Base-by-base conservation (phyloP, 805 yeast species). In the Monosporozyma unispora region DNA sequence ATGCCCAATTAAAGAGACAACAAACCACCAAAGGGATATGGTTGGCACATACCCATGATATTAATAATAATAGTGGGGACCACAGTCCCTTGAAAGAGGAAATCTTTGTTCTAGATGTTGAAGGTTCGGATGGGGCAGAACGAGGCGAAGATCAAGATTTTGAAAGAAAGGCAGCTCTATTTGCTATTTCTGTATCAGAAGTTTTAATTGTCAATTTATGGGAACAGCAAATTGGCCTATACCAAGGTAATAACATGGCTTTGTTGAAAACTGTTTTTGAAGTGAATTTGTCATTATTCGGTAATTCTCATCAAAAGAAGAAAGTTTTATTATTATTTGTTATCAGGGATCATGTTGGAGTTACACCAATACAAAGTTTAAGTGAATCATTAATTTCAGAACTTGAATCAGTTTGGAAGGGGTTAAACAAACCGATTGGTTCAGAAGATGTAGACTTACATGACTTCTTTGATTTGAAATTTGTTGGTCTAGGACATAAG, bases 101-200 rank as follows among this genome's bases (percentile, higher is more conserved):
- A n/a, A n/a, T 29, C 12, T 76, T 87, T 53, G 95, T 93, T 2
- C 77, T 93, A 77, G 99, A 93, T 63, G 98, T 93, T n/a, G 99
- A 93, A 69, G 99, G 99, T 45, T 90, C 97, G 0, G 99, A 93
- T 70, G 98, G 99, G 45, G 78, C 96, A 52, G 99, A 93, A 69
- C 78, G 97, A 49, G 98, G 98, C 23, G 99, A 93, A 60, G 98
- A 93, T 67, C 97, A 93, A 68, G 99, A 93, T 68, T 93, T 93
- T 66, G 99, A 93, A 68, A 78, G 99, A 50, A 93, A 93, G 58
- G 90, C 96, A 1, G 98, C 98, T 0, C 71, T 93, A 41, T 93
- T 93, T 72, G 98, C 99, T 0, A 72, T 93, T 53, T 80, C 97
- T 10, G 90, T 96, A 0, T 81, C 93, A 14, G 98, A 93, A 62